Percentiles rank a stretch among this genome's conserved stretches.
phyloP scores from a whole-genome alignment of 805 yeast species.

The Sugiyamaella floridensis region DNA sequence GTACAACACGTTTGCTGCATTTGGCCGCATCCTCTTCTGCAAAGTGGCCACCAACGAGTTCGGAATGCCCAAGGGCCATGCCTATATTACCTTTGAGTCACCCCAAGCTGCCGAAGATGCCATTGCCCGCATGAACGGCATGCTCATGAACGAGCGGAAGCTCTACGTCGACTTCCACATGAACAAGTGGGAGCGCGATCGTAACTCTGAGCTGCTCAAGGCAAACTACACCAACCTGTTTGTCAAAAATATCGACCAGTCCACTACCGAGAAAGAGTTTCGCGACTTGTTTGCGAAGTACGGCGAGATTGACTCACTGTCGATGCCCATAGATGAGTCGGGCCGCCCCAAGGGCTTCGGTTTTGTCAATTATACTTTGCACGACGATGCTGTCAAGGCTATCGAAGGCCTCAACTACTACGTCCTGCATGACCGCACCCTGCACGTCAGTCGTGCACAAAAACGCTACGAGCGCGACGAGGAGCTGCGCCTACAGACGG shows the following conservation, averaged over 20 bases:
- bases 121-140: constrained; percentile 47
- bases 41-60: constrained; percentile 43
- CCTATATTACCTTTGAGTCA: constrained; percentile 58
- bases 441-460: constrained; percentile 42
- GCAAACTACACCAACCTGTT: constrained; percentile 49
- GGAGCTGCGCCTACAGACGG: constrained; percentile 15
- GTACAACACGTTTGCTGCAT: constrained; percentile 45
- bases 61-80: constrained; percentile 47
- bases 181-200: constrained; percentile 53
- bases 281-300: constrained; percentile 38
- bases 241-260: constrained; percentile 43
- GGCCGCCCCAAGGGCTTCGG: constrained; percentile 49
- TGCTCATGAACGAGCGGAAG: constrained; percentile 28
- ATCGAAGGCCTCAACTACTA: constrained; percentile 43
- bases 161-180: constrained; percentile 56
- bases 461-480: constrained; percentile 31
- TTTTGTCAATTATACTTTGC: constrained; percentile 40
- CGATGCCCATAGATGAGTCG: constrained; percentile 40
- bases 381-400: constrained; percentile 40
- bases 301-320: constrained; percentile 45
- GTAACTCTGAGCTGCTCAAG: constrained; percentile 40
- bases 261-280: constrained; percentile 35
- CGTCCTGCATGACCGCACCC: constrained; percentile 33
- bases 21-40: constrained; percentile 44
- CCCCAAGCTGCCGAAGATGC: constrained; percentile 58